A percentile compares a stretch with the other conserved stretches of the same genome.
These are phyloP conservation scores for Grigorovia transvaalensis DNA, from an alignment of 805 yeast genomes.

Conservation along the genomic window DNA sequence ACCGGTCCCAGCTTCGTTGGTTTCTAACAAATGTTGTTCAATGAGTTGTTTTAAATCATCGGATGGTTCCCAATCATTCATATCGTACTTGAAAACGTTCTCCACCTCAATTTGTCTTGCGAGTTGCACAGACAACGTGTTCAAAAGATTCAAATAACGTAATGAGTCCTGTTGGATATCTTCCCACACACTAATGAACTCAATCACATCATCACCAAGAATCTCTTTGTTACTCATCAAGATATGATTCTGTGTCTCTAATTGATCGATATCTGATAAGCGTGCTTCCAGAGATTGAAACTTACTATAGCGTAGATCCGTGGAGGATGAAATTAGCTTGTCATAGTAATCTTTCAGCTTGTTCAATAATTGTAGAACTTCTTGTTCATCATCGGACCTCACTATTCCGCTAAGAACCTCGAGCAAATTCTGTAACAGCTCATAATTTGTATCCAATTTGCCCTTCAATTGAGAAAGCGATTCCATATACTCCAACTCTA, in stretches of 20 bases:
- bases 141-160: constrained; percentile 18
- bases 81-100: constrained; percentile 10
- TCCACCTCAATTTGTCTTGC: constrained; percentile 19
- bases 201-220: constrained; percentile 5
- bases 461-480: constrained; percentile 20
- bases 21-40: constrained; percentile 11
- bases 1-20: constrained; percentile 8
- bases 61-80: constrained; percentile 19
- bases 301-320: constrained; percentile 16
- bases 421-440: constrained; percentile 9
- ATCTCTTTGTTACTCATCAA: not conserved
- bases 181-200: constrained; percentile 13
- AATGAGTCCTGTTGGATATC: constrained; percentile 12
- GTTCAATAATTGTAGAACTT: not conserved
- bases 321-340: constrained; percentile 7
- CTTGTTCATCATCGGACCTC: not conserved
- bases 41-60: constrained; percentile 12
- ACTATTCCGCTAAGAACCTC: constrained; percentile 6
- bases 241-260: constrained; percentile 4
- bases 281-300: constrained; percentile 15
- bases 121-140: constrained; percentile 21
- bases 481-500: constrained; percentile 12
- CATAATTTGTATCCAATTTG: constrained; percentile 14
- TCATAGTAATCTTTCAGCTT: not conserved
- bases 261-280: not conserved